A percentile compares a stretch with the other conserved stretches of the same genome.
phyloP scores from a whole-genome alignment of 441 rosid genomes.

The Melastoma candidum region DNA sequence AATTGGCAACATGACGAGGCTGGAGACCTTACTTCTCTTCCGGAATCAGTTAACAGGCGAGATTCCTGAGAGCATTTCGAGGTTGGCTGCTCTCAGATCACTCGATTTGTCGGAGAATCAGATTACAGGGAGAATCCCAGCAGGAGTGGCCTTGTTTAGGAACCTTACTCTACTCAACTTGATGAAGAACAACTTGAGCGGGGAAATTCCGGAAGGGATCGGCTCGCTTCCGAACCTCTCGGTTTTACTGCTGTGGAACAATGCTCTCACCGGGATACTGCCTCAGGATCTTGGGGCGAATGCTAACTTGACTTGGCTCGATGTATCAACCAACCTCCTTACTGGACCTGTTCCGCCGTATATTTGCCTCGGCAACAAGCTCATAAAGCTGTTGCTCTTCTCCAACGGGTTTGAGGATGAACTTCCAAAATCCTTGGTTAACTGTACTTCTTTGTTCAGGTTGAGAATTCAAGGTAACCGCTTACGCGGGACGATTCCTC shows the following conservation, averaged over 20 bases:
- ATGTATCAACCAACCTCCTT: slow-evolving; percentile 70
- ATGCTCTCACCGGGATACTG: slow-evolving; percentile 56
- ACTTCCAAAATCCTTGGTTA: slow-evolving; percentile 44
- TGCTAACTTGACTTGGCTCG: slow-evolving; percentile 48
- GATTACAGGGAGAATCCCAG: slow-evolving; percentile 60
- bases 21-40: slow-evolving; percentile 48
- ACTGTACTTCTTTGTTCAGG: slow-evolving; percentile 53
- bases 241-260: slow-evolving; percentile 63
- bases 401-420: slow-evolving; percentile 47
- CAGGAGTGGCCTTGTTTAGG: slow-evolving; percentile 35
- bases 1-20: slow-evolving; percentile 50
- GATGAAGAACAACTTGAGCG: slow-evolving; percentile 45
- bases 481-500: slow-evolving; percentile 60
- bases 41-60: slow-evolving; percentile 44
- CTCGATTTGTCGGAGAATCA: slow-evolving; percentile 68
- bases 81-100: slow-evolving; percentile 32
- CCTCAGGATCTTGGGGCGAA: slow-evolving; percentile 80
- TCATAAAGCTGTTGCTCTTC: slow-evolving; percentile 79
- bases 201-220: slow-evolving; percentile 53
- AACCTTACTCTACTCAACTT: slow-evolving; percentile 52
- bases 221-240: slow-evolving; percentile 53
- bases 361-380: slow-evolving; percentile 65
- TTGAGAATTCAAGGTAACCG: slow-evolving; percentile 60
- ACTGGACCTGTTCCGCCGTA: slow-evolving; percentile 65
- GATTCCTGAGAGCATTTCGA: slow-evolving; percentile 53